phyloP scores from a whole-genome alignment of 768 basidiomycete genomes.

The Kwoniella shandongensis region DNA sequence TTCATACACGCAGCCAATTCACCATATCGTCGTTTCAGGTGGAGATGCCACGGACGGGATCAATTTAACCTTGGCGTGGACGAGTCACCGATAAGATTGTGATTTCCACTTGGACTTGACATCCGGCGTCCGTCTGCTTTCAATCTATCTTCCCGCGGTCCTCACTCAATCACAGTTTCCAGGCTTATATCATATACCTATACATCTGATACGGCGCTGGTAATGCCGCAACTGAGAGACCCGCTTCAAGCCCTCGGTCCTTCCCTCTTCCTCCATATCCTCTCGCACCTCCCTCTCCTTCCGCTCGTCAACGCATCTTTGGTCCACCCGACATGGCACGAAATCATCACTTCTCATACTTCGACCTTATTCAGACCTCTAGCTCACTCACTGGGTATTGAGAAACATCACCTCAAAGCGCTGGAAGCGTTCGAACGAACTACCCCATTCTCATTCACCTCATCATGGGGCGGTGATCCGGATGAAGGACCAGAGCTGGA shows the following conservation, averaged over 20 bases:
- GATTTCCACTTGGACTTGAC: too few relatives aligned
- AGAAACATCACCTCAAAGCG: not conserved
- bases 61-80: too few relatives aligned
- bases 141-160: too few relatives aligned
- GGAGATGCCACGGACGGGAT: too few relatives aligned
- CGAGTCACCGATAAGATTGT: not conserved
- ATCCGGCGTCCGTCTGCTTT: too few relatives aligned
- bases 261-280: conserved; percentile 32
- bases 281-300: conserved; percentile 20
- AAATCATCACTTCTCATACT: conserved; percentile 2
- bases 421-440: not conserved
- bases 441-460: not conserved
- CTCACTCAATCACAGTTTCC: too few relatives aligned
- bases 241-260: conserved; percentile 24
- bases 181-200: too few relatives aligned
- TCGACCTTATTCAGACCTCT: conserved; percentile 20
- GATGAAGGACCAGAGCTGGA: conserved; percentile 1
- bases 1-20: too few relatives aligned
- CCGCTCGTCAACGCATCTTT: conserved; percentile 11
- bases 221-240: not conserved
- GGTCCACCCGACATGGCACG: conserved; percentile 26
- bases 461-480: not conserved
- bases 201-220: too few relatives aligned
- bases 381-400: conserved; percentile 13
- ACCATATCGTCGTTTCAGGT: too few relatives aligned